Conservation (phyloP, 2,329 filamentous ascomycete species). For the Emmonsiellopsis sp. region DNA sequence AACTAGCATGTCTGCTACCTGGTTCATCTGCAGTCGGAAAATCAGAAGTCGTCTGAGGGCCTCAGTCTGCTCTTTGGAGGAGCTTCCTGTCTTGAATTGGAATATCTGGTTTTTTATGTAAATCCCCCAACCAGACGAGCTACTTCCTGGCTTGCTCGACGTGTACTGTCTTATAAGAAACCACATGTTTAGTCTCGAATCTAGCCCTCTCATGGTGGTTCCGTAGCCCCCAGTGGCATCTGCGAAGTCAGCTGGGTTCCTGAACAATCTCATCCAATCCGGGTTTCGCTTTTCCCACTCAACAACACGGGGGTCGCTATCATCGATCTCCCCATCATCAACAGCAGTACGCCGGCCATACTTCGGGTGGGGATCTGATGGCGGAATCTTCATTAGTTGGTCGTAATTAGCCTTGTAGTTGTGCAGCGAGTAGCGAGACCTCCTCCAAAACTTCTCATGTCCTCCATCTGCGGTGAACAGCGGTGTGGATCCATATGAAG, state of each 20-base stretch:
- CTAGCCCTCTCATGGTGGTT: not conserved
- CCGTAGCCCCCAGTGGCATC: not conserved
- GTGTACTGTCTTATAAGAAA: not conserved
- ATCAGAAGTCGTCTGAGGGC: not conserved
- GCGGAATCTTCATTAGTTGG: not conserved
- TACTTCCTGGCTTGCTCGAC: not conserved
- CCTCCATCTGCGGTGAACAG: not conserved
- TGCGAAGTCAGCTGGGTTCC: not conserved
- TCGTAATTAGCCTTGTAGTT: not conserved
- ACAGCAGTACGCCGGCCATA: not conserved
- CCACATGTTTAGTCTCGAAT: not conserved
- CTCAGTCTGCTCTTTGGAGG: not conserved
- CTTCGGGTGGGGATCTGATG: not conserved
- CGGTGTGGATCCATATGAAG: not conserved
- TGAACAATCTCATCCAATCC: not conserved
- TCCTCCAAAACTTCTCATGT: not conserved
- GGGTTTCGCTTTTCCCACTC: not conserved
- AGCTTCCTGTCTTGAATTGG: not conserved
- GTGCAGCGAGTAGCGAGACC: not conserved
- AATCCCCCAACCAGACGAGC: not conserved
- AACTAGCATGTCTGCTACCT: not conserved
- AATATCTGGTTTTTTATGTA: not conserved
- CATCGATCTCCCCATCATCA: not conserved
- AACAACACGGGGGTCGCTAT: not conserved
- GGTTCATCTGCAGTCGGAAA: not conserved